These are phyloP conservation scores for Pyrenochaeta sp. DNA, from an alignment of 2,329 filamentous ascomycete species.

Conservation along the genomic window DNA sequence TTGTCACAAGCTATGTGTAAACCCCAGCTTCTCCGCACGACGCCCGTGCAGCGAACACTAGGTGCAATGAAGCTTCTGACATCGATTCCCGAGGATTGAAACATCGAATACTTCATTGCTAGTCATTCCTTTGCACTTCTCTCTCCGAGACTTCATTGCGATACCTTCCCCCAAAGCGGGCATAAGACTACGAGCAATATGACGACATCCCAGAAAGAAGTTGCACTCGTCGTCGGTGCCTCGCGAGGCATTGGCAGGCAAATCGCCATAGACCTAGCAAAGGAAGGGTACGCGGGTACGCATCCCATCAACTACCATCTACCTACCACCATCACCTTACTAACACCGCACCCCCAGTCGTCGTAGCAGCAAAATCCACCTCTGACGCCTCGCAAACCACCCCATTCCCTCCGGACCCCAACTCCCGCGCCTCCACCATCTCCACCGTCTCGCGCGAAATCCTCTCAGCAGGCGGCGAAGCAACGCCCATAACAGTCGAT, in stretches of 20 bases:
- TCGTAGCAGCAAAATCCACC: slow-evolving; percentile 78
- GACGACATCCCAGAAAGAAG: slow-evolving; percentile 51
- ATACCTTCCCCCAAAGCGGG: neutral
- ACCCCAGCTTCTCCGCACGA: slow-evolving; percentile 7
- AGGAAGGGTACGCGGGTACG: slow-evolving; percentile 73
- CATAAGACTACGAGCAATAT: slow-evolving; percentile 8
- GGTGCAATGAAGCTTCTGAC: neutral
- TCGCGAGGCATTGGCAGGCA: slow-evolving; percentile 84
- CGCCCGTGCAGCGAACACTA: neutral
- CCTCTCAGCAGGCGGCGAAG: slow-evolving; percentile 67
- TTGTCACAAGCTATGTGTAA: slow-evolving; percentile 5
- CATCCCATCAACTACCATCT: neutral
- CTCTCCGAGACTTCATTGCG: neutral
- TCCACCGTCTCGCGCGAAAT: slow-evolving; percentile 83
- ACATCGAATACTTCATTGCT: neutral
- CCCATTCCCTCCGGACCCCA: slow-evolving; percentile 78
- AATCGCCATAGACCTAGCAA: slow-evolving; percentile 78
- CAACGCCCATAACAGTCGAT: slow-evolving; percentile 74
- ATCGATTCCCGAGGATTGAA: slow-evolving; percentile 6
- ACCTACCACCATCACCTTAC: neutral
- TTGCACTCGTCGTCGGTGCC: slow-evolving; percentile 77
- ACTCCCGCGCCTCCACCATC: slow-evolving; percentile 78
- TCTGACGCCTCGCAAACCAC: slow-evolving; percentile 66
- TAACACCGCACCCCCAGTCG: slow-evolving; percentile 61
- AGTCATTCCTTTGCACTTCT: neutral